phyloP scores from a whole-genome alignment of 1,284 basidiomycete genomes.

The Microbotryum lychnidis-dioicae region DNA sequence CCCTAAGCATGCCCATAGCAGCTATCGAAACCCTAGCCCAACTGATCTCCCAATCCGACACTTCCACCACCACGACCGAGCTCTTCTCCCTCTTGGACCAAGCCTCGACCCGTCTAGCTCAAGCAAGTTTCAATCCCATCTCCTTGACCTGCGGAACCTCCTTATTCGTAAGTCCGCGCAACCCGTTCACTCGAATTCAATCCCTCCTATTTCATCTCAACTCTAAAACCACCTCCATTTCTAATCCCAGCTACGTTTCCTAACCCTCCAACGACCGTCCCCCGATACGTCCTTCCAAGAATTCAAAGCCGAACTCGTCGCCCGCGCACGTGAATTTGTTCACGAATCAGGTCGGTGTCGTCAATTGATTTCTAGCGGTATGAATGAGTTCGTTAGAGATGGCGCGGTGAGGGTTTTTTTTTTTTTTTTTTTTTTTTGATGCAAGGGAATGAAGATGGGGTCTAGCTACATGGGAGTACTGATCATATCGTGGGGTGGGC shows the following conservation, averaged over 20 bases:
- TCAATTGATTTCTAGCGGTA: constrained; percentile 80
- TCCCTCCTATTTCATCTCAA: not conserved
- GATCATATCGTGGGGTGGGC: not conserved
- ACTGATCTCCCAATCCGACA: constrained; percentile 59
- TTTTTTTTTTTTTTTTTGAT: too few relatives aligned
- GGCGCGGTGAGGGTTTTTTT: constrained; percentile 73
- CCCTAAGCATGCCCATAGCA: constrained; percentile 79
- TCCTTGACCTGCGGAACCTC: constrained; percentile 82
- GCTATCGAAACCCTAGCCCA: constrained; percentile 74
- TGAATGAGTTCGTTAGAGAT: constrained; percentile 86
- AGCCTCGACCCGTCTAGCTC: constrained; percentile 59
- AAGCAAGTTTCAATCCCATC: constrained; percentile 64
- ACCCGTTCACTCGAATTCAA: constrained; percentile 57
- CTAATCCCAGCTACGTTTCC: constrained; percentile 37
- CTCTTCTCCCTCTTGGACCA: constrained; percentile 72
- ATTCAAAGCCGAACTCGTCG: constrained; percentile 70
- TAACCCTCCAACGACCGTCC: constrained; percentile 32
- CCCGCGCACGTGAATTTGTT: constrained; percentile 57
- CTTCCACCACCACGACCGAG: constrained; percentile 82
- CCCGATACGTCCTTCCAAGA: constrained; percentile 57
- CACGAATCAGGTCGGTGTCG: constrained; percentile 52
- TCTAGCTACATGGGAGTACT: too few relatives aligned
- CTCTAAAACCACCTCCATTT: not conserved
- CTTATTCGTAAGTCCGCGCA: constrained; percentile 71
- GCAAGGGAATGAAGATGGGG: not conserved